phyloP scores from a whole-genome alignment of 2,329 filamentous ascomycete genomes.

The Fusarium falciforme region DNA sequence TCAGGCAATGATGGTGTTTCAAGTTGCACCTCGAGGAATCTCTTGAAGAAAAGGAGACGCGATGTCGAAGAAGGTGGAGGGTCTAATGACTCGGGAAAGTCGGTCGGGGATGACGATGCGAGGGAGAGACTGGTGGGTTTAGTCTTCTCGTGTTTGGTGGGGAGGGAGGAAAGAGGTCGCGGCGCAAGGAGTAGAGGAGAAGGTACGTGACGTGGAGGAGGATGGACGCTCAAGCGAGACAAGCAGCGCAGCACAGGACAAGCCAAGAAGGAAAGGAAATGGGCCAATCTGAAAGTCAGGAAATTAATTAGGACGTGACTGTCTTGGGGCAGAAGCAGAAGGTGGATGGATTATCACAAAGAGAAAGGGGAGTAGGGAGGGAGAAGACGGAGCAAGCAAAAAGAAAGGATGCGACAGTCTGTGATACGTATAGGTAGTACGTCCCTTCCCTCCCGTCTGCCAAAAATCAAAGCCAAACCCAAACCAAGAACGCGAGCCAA shows the following conservation, averaged over 20 bases:
- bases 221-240: neutral
- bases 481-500: slow-evolving; percentile 15
- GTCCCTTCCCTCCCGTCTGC: slow-evolving; percentile 10
- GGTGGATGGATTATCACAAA: neutral
- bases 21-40: neutral
- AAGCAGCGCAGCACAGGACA: neutral
- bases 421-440: neutral
- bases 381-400: neutral
- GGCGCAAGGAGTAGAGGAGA: slow-evolving; percentile 4
- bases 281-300: slow-evolving; percentile 6
- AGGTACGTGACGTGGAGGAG: slow-evolving; percentile 3
- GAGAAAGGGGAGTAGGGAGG: neutral
- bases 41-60: neutral
- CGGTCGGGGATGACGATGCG: neutral
- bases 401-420: neutral
- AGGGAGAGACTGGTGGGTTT: slow-evolving; percentile 1
- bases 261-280: neutral
- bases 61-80: neutral
- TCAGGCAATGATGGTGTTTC: neutral
- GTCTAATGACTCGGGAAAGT: neutral
- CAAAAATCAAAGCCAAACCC: slow-evolving; percentile 7
- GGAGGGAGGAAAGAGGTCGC: slow-evolving; percentile 12
- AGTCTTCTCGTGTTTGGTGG: neutral
- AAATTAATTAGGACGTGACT: slow-evolving; percentile 5
- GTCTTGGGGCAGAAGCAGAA: neutral